Conservation (phyloP, 306 rosid species). For the Castanea crenata region DNA sequence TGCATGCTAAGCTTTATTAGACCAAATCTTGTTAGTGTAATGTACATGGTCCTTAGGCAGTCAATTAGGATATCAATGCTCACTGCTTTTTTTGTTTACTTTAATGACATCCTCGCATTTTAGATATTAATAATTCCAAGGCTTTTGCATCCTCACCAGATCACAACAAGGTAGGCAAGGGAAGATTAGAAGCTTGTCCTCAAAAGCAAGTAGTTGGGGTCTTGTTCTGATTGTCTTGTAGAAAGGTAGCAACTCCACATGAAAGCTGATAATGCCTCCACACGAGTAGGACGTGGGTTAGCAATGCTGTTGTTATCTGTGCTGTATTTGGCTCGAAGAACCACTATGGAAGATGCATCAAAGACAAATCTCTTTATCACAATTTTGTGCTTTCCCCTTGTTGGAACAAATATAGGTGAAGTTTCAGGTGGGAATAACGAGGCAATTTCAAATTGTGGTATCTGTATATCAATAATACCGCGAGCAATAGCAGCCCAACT, state of each 20-base stretch:
- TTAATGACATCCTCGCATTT: too few relatives aligned
- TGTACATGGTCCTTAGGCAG: too few relatives aligned
- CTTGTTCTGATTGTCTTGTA: not conserved
- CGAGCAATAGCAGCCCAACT: constrained; percentile 27
- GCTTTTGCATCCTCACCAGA: too few relatives aligned
- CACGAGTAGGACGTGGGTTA: not conserved
- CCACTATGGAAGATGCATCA: constrained; percentile 3
- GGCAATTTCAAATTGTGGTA: constrained; percentile 14
- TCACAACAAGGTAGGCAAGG: too few relatives aligned
- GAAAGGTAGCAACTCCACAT: constrained; percentile 4
- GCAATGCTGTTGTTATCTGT: not conserved
- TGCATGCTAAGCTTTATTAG: too few relatives aligned
- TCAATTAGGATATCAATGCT: too few relatives aligned
- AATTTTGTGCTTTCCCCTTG: not conserved
- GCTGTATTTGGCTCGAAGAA: not conserved
- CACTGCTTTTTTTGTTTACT: too few relatives aligned
- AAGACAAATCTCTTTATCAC: constrained; percentile 13
- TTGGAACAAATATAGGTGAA: not conserved
- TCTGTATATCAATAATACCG: not conserved
- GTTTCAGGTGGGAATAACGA: constrained; percentile 6
- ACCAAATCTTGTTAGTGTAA: too few relatives aligned
- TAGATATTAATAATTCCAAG: too few relatives aligned
- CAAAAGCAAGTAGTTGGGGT: too few relatives aligned
- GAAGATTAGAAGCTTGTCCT: too few relatives aligned
- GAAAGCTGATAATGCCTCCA: constrained; percentile 10